Base-by-base conservation (phyloP, 2,329 filamentous ascomycete species). In the Amylocarpus encephaloides region DNA sequence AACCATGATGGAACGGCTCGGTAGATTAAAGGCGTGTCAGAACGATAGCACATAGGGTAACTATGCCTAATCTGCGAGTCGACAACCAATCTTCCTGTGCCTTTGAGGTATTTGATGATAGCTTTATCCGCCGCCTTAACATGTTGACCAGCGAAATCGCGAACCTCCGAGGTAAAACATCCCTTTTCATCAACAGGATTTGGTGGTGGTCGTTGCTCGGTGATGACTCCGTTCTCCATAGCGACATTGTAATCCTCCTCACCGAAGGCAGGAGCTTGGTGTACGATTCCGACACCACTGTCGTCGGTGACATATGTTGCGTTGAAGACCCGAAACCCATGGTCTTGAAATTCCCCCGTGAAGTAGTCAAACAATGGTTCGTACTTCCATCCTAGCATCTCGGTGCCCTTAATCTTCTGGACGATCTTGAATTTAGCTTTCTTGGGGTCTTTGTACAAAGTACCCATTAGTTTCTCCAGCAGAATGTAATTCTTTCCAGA, bases 1-100 rank as follows among this genome's bases (percentile, higher is more conserved):
- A 96, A 96, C 92, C 92, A 97, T 1, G 90, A 89, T 7, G 91
- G 88, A 15, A 96, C 89, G 22, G 92, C 89, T 57, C 87, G 82
- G 70, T 95, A 93, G 61, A 97, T 95, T 55, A 97, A 77, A 29
- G 90, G 92, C 0, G 88, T 96, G 66, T 96, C 92, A n/a, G 90
- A 95, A 53, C 92, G 82, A 72, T 87, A 90, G 69, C 92, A 96
- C 79, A 92, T 92, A 16, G 89, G 90, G 68, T 95, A 94, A 62
- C 88, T 92, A 73, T 97, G 92, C 65, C 79, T 88, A 55, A 95
- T 79, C 68, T 94, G 88, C 43, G 87, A 88, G 58, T 95, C 90
- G 29, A 90, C 86, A 33, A 95, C 77, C 46, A 96, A 67, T 48
- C 89, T 82, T 12, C 86, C 88, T 16, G 77, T 79, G 19, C 77